Conservation (phyloP, 1,284 basidiomycete species). For the Ceratobasidium sp. region DNA sequence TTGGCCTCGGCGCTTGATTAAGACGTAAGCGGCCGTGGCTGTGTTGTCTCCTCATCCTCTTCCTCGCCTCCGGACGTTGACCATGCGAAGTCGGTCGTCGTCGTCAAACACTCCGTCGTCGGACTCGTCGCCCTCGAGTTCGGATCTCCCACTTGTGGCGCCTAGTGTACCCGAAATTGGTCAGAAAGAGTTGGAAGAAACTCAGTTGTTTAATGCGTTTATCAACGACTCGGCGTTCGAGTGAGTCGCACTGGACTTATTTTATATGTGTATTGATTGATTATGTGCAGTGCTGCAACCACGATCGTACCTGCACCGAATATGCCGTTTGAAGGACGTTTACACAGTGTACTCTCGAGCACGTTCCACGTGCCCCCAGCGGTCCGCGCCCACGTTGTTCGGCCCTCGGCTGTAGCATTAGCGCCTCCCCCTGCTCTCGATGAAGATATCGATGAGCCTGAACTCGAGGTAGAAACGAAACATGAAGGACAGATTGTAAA, state of each 20-base stretch:
- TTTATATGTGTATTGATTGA: neutral
- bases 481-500: slow-evolving; percentile 16
- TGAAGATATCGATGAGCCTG: slow-evolving; percentile 20
- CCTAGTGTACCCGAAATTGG: neutral
- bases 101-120: slow-evolving; percentile 44
- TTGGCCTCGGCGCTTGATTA: slow-evolving; percentile 6
- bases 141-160: slow-evolving; percentile 35
- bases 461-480: slow-evolving; percentile 1
- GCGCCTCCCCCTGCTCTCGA: neutral
- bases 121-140: slow-evolving; percentile 44
- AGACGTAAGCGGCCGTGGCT: slow-evolving; percentile 20
- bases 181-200: slow-evolving; percentile 33
- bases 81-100: slow-evolving; percentile 41
- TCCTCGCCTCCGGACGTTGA: neutral
- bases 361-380: slow-evolving; percentile 37
- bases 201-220: slow-evolving; percentile 24
- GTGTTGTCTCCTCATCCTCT: neutral
- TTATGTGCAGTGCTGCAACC: slow-evolving; percentile 1
- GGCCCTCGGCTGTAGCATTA: neutral
- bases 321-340: neutral
- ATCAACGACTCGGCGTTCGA: slow-evolving; percentile 41
- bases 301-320: neutral
- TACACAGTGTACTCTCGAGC: slow-evolving; percentile 36
- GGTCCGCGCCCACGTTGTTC: slow-evolving; percentile 23
- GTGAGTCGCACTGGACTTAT: slow-evolving; percentile 18